These are phyloP conservation scores for Medakamo hakoo DNA, from an alignment of 139 green algal genomes.

Conservation along the genomic window DNA sequence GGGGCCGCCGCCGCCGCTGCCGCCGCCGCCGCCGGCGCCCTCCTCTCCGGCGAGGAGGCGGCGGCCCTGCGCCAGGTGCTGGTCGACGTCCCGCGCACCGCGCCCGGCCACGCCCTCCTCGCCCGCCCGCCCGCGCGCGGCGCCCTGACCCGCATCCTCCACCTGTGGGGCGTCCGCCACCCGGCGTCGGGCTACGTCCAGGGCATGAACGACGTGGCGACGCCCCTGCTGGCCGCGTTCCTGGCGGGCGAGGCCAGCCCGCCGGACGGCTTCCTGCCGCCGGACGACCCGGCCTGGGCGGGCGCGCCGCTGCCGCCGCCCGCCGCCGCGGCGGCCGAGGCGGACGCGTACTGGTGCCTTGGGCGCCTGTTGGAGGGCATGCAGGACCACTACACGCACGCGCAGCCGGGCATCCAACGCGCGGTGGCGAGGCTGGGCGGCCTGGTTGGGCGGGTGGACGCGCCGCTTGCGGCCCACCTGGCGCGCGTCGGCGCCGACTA, in stretches of 20 bases:
- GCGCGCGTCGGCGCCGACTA: constrained; percentile 76
- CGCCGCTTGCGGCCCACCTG: constrained; percentile 44
- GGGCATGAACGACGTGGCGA: constrained; percentile 96
- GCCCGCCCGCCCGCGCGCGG: constrained; percentile 63
- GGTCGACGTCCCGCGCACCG: constrained; percentile 85
- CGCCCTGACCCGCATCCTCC: constrained; percentile 74
- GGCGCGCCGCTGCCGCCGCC: background rate
- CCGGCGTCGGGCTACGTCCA: constrained; percentile 88
- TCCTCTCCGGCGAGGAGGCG: constrained; percentile 38
- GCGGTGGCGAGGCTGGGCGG: constrained; percentile 73
- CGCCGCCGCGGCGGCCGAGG: constrained; percentile 55
- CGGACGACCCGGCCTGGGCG: background rate
- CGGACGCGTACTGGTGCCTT: constrained; percentile 92
- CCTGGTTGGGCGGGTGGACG: constrained; percentile 48
- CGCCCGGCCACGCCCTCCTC: constrained; percentile 77
- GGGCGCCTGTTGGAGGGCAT: constrained; percentile 58
- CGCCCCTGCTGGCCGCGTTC: constrained; percentile 87
- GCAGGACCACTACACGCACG: constrained; percentile 96
- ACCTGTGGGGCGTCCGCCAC: constrained; percentile 88
- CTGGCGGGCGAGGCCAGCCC: constrained; percentile 38
- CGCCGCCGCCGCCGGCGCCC: too few relatives aligned
- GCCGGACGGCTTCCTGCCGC: background rate
- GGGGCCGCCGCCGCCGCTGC: too few relatives aligned
- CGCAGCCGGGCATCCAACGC: constrained; percentile 91
- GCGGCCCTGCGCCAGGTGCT: constrained; percentile 59